A percentile compares a stretch with the other conserved stretches of the same genome.
Conservation (phyloP, 1,284 basidiomycete genomes). For the Rhizoctonia solani region DNA sequence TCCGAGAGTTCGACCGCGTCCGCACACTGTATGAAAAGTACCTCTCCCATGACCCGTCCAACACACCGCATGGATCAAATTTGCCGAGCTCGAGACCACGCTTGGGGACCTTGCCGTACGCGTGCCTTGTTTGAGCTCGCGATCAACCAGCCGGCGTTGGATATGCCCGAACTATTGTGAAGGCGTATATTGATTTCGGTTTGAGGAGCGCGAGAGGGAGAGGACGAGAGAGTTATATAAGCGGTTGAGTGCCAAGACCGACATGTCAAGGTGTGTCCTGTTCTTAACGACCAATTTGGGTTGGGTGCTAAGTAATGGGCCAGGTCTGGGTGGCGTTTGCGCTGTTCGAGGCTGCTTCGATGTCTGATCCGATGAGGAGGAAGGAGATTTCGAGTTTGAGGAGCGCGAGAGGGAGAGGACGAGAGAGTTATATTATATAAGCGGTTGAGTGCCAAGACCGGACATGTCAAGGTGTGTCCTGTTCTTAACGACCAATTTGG, state of each 20-base stretch:
- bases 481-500: no score
- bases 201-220: conserved; percentile 81
- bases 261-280: conserved; percentile 94
- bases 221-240: conserved; percentile 88
- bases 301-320: no score
- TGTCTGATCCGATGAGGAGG: conserved; percentile 75
- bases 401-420: conserved; percentile 79
- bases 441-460: conserved; percentile 78
- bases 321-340: conserved; percentile 87
- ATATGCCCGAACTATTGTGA: conserved; percentile 99
- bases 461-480: conserved; percentile 95
- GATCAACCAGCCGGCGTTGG: conserved; percentile 84
- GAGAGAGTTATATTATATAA: conserved; percentile 89
- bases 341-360: conserved; percentile 72
- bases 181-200: conserved; percentile 97
- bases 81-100: conserved; percentile 91
- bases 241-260: conserved; percentile 80
- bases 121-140: conserved; percentile 96
- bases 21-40: conserved; percentile 94
- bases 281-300: no score
- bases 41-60: conserved; percentile 85
- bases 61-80: conserved; percentile 96
- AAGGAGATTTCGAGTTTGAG: conserved; percentile 85
- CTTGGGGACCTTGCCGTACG: conserved; percentile 91
- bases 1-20: conserved; percentile 90